Evolutionary conservation across 208 protist species (phyloP).

Genomic region (Trypanosoma avium): DNA sequence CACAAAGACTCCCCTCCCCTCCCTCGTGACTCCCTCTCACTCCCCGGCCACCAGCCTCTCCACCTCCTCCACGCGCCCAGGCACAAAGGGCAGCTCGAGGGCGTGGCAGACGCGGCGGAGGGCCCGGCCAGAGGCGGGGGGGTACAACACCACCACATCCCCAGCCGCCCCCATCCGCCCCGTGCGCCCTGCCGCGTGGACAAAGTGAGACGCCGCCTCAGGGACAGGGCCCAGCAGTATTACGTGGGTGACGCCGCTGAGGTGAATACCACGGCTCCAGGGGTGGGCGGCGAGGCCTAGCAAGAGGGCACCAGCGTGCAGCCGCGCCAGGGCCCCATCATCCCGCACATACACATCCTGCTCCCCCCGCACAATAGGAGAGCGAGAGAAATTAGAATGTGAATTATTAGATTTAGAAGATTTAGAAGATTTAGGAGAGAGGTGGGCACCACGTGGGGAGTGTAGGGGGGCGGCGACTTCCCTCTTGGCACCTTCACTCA

Average conservation of each 20-base stretch:
- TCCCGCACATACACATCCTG: slow-evolving; percentile 78
- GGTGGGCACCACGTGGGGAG: slow-evolving; percentile 2
- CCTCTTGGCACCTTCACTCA: slow-evolving; percentile 8
- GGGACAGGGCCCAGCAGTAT: slow-evolving; percentile 77
- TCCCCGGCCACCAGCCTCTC: slow-evolving; percentile 41
- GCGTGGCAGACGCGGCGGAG: slow-evolving; percentile 77
- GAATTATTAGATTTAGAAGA: too few relatives aligned
- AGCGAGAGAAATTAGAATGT: too few relatives aligned
- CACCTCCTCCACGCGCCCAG: slow-evolving; percentile 55
- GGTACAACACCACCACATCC: slow-evolving; percentile 78
- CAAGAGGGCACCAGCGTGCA: slow-evolving; percentile 61
- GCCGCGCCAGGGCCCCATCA: slow-evolving; percentile 60
- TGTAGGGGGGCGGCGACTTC: slow-evolving; percentile 36
- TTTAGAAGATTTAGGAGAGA: too few relatives aligned
- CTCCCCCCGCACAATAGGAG: slow-evolving; percentile 30
- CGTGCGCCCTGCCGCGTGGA: slow-evolving; percentile 87
- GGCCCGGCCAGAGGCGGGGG: slow-evolving; percentile 57
- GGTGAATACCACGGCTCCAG: slow-evolving; percentile 80
- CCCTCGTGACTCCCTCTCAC: neutral
- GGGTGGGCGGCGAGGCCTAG: slow-evolving; percentile 66
- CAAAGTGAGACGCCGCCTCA: slow-evolving; percentile 57
- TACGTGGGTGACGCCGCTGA: slow-evolving; percentile 81
- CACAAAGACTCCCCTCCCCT: too few relatives aligned
- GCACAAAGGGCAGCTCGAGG: slow-evolving; percentile 69
- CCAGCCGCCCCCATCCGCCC: slow-evolving; percentile 82